These are phyloP conservation scores for Candida koratica DNA, from an alignment of 805 yeast species.

Conservation along the genomic window DNA sequence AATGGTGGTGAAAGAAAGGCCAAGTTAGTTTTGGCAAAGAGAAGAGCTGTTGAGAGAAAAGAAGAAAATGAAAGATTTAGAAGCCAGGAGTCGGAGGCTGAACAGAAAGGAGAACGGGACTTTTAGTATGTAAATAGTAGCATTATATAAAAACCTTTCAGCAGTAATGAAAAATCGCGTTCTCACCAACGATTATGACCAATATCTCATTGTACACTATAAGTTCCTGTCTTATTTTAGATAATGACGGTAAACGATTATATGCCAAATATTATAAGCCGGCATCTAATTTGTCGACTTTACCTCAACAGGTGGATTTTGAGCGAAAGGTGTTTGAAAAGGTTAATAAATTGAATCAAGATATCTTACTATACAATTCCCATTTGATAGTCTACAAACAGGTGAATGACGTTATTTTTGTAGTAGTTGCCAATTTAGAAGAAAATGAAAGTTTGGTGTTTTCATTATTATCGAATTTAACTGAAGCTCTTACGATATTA, in stretches of 20 bases:
- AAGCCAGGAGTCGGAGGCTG: conserved; percentile 38
- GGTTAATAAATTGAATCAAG: conserved; percentile 77
- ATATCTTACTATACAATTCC: conserved; percentile 73
- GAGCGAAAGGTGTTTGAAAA: conserved; percentile 70
- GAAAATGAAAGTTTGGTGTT: conserved; percentile 84
- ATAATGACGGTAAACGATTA: conserved; percentile 73
- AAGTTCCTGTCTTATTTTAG: conserved; percentile 75
- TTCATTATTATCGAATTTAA: conserved; percentile 70
- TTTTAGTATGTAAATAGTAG: conserved; percentile 21
- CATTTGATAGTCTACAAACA: conserved; percentile 85
- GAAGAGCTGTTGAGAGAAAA: conserved; percentile 55
- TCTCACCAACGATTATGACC: conserved; percentile 16
- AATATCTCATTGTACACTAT: conserved; percentile 74
- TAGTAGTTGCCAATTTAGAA: conserved; percentile 66
- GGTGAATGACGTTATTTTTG: conserved; percentile 67
- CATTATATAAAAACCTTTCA: not conserved
- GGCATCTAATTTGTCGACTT: conserved; percentile 21
- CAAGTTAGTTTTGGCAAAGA: conserved; percentile 48
- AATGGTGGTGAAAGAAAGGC: conserved; percentile 85
- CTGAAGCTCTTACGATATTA: conserved; percentile 76
- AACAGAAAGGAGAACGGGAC: conserved; percentile 39
- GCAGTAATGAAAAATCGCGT: conserved; percentile 2
- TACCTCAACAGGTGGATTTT: conserved; percentile 66
- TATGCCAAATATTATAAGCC: conserved; percentile 75
- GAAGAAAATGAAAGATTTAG: conserved; percentile 46